Conservation (phyloP, 2,329 filamentous ascomycete genomes). For the Scolecobasidium constrictum region DNA sequence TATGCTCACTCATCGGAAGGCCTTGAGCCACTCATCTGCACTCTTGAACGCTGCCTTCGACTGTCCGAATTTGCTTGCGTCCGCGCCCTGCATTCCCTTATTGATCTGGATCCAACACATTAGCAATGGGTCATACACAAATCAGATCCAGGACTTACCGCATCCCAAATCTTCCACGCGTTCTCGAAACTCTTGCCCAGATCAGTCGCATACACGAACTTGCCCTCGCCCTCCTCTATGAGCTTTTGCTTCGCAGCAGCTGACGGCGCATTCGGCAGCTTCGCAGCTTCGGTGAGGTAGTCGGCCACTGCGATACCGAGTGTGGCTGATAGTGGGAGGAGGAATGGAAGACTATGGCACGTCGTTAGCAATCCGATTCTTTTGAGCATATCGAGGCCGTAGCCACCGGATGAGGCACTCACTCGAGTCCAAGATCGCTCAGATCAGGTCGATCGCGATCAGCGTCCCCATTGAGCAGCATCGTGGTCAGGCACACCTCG, state of each 20-base stretch:
- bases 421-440: constrained; percentile 62
- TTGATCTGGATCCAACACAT: constrained; percentile 35
- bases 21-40: constrained; percentile 46
- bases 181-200: constrained; percentile 46
- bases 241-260: neutral
- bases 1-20: constrained; percentile 6
- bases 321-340: constrained; percentile 59
- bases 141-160: constrained; percentile 33
- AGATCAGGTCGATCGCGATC: constrained; percentile 50
- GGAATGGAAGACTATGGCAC: constrained; percentile 46
- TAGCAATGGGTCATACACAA: neutral
- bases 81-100: constrained; percentile 44
- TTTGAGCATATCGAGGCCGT: too few species aligned
- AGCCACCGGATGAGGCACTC: constrained; percentile 28
- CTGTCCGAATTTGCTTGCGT: constrained; percentile 36
- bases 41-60: constrained; percentile 46
- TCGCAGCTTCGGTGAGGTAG: constrained; percentile 54
- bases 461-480: constrained; percentile 73
- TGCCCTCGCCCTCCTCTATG: constrained; percentile 36
- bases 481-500: constrained; percentile 68
- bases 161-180: constrained; percentile 55
- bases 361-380: constrained; percentile 12
- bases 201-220: constrained; percentile 48
- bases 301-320: constrained; percentile 73
- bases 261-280: neutral